A percentile compares a stretch with the other conserved stretches of the same genome.
Conservation (phyloP, 2,329 filamentous ascomycete genomes). For the Didymella exigua region DNA sequence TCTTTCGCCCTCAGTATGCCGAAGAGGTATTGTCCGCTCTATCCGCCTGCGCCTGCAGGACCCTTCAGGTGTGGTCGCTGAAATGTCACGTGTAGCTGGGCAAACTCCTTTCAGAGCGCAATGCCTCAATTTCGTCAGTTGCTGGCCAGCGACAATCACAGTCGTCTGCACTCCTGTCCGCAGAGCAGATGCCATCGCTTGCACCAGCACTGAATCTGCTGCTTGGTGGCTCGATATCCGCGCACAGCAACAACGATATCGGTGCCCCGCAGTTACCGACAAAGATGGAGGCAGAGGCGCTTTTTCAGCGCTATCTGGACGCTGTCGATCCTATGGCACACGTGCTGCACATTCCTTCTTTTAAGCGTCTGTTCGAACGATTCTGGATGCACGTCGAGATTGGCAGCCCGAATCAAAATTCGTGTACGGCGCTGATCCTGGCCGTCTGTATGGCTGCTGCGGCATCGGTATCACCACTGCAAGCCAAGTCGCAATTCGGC, state of each 20-base stretch:
- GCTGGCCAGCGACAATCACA: slow-evolving; percentile 45
- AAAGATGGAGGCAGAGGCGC: slow-evolving; percentile 43
- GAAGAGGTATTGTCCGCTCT: slow-evolving; percentile 46
- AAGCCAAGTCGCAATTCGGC: slow-evolving; percentile 48
- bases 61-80: slow-evolving; percentile 25
- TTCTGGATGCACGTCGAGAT: slow-evolving; percentile 47
- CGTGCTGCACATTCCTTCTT: slow-evolving; percentile 46
- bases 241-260: slow-evolving; percentile 37
- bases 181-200: slow-evolving; percentile 47
- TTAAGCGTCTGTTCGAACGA: slow-evolving; percentile 46
- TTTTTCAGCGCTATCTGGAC: slow-evolving; percentile 44
- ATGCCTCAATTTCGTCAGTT: slow-evolving; percentile 39
- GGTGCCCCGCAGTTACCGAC: slow-evolving; percentile 42
- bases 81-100: slow-evolving; percentile 42
- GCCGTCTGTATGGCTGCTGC: slow-evolving; percentile 48
- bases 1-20: slow-evolving; percentile 48
- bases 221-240: slow-evolving; percentile 38
- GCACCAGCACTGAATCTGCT: slow-evolving; percentile 45
- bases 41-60: slow-evolving; percentile 16
- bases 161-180: slow-evolving; percentile 43
- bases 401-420: slow-evolving; percentile 45
- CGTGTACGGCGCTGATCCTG: slow-evolving; percentile 45
- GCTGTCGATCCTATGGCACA: slow-evolving; percentile 48
- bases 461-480: slow-evolving; percentile 44
- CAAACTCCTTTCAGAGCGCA: slow-evolving; percentile 46